phyloP scores from a whole-genome alignment of 352 stramenopile genomes.

The Peronospora farinosa region DNA sequence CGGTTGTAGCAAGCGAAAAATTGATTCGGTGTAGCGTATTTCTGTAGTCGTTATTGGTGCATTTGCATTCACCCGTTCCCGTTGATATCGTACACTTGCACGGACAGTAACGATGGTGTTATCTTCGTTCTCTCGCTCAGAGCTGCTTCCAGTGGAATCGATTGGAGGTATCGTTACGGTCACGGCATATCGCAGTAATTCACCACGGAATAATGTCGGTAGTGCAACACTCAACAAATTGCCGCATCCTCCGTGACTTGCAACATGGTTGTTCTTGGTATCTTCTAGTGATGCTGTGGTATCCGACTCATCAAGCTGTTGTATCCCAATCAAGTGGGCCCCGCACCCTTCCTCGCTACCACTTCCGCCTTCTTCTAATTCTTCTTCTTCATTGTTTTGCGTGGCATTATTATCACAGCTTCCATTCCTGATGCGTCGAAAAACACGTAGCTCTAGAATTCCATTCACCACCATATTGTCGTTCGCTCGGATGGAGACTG shows the following conservation, averaged over 20 bases:
- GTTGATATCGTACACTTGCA: conserved; percentile 29
- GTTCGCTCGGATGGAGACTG: conserved; percentile 39
- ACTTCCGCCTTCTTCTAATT: conserved; percentile 6
- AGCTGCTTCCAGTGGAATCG: conserved; percentile 2
- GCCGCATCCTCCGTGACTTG: conserved; percentile 1
- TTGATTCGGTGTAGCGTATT: conserved; percentile 23
- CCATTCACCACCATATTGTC: conserved; percentile 43
- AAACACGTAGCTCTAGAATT: conserved; percentile 40
- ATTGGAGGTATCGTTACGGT: conserved; percentile 18
- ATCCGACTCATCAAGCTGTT: conserved; percentile 2
- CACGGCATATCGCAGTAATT: conserved; percentile 21
- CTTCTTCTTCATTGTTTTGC: conserved; percentile 2
- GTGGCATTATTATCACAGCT: conserved; percentile 4
- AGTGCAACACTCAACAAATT: conserved; percentile 23
- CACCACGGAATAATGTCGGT: conserved; percentile 17
- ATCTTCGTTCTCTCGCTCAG: conserved; percentile 3
- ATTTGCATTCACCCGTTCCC: conserved; percentile 7
- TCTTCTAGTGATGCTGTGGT: background rate
- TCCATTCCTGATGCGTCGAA: conserved; percentile 6
- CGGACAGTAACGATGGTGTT: conserved; percentile 8
- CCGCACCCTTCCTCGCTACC: conserved; percentile 12
- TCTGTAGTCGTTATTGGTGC: conserved; percentile 11
- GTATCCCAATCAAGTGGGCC: conserved; percentile 16
- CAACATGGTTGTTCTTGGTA: background rate
- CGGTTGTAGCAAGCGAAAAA: conserved; percentile 32